Evolutionary conservation across 164 flowering plant genomes (phyloP), one percentile per base, ranked within the genome.

Genomic region (Piper betle): DNA sequence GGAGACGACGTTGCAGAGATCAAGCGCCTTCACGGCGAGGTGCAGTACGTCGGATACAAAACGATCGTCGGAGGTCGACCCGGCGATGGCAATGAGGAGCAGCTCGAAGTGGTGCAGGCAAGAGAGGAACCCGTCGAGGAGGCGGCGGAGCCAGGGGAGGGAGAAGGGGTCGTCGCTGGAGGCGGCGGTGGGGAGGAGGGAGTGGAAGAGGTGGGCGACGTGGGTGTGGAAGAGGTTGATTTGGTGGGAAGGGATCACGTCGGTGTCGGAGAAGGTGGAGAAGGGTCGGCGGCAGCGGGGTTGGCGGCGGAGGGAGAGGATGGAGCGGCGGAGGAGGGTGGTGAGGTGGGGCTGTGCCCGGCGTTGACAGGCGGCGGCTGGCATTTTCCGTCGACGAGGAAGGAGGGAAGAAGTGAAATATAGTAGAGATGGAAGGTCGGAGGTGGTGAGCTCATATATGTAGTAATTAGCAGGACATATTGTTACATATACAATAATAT

Each of bases 271-370:
- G 33, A 25, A 25, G 33, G 33, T 25, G 33, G 33, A 25, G 33
- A 25, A 25, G 46, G 11, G 46, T 6, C 46, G 46, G 46, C 11
- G 46, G 46, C 2, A 0, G 46, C 46, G 46, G 46, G 46, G 46
- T 0, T 6, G 46, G 11, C 7, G 46, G 46, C 46, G 46, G 46
- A 42, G 46, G 50, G 12, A 15, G 50, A 46, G 50, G 50, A 46
- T 55, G 59, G 71, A 74, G 37, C 77, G 78, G 48, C 75, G 52
- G 72, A 89, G 84, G n/a, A 85, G 82, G 37, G 85, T 90, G 13
- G 83, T 59, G 52, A 83, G 75, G 66, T 82, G 82, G 25, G 69
- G 78, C 62, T 85, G 93, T 69, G 87, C 89, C 50, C 76, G 66
- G 41, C 85, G 96, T 63, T 85, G 76, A 75, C 82, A 83, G 61